Conservation (phyloP, 164 flowering plant genomes). For the Liriodendron chinense region DNA sequence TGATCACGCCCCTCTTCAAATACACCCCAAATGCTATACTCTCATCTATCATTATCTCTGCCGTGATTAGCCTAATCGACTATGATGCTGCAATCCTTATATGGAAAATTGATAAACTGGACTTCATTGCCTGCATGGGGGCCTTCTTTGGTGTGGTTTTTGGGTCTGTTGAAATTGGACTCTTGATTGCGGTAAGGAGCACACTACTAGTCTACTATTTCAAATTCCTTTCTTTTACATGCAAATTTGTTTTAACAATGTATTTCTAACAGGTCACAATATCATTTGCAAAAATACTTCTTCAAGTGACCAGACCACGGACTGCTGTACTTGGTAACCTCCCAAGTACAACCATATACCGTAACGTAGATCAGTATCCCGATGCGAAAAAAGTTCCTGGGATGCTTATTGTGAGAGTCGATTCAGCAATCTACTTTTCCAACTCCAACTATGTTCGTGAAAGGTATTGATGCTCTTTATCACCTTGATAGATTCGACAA, state of each 20-base stretch:
- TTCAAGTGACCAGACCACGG: conserved; percentile 82
- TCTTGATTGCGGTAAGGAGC: conserved; percentile 68
- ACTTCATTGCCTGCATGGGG: conserved; percentile 89
- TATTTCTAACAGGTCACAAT: conserved; percentile 49
- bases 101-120: conserved; percentile 87
- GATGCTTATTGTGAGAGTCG: conserved; percentile 62
- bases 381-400: conserved; percentile 67
- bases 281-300: conserved; percentile 73
- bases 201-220: not conserved
- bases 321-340: conserved; percentile 69
- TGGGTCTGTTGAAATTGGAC: conserved; percentile 78
- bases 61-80: conserved; percentile 74
- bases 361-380: conserved; percentile 72
- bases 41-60: conserved; percentile 77
- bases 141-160: conserved; percentile 91
- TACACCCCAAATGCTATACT: conserved; percentile 95
- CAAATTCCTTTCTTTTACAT: too few species aligned
- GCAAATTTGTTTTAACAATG: not conserved
- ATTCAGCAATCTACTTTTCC: conserved; percentile 84
- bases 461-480: conserved; percentile 37
- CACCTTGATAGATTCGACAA: not conserved
- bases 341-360: conserved; percentile 58
- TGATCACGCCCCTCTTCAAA: conserved; percentile 84
- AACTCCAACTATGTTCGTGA: conserved; percentile 80
- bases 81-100: conserved; percentile 60